Evolutionary conservation across 495 filamentous ascomycete species (phyloP).

Genomic region (Aspergillus kassunensis): DNA sequence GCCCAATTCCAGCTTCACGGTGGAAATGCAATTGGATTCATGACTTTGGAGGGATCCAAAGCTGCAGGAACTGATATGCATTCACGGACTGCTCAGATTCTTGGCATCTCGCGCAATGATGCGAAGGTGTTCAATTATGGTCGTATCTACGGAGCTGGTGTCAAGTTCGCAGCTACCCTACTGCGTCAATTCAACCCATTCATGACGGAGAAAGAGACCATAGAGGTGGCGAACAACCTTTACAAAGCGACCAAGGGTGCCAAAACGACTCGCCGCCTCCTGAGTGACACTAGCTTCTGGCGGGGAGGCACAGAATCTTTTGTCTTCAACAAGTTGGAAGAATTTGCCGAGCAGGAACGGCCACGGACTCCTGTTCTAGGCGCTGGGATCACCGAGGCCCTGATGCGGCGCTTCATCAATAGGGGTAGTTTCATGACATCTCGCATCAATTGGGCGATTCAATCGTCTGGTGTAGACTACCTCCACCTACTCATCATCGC

Average conservation of each 20-base stretch:
- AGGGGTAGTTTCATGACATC: slow-evolving; percentile 92
- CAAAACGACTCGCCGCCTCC: slow-evolving; percentile 63
- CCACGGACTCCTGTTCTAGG: slow-evolving; percentile 92
- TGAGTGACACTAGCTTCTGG: slow-evolving; percentile 82
- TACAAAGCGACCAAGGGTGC: slow-evolving; percentile 88
- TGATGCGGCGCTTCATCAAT: slow-evolving; percentile 81
- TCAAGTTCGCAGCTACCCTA: slow-evolving; percentile 87
- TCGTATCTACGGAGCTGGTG: slow-evolving; percentile 92
- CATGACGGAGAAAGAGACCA: slow-evolving; percentile 71
- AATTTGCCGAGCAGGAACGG: slow-evolving; percentile 90
- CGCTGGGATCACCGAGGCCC: slow-evolving; percentile 92
- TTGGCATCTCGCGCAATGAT: slow-evolving; percentile 90
- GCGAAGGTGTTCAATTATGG: slow-evolving; percentile 99
- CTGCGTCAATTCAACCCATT: slow-evolving; percentile 88
- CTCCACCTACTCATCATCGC: slow-evolving; percentile 87
- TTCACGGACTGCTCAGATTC: slow-evolving; percentile 84
- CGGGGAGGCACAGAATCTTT: slow-evolving; percentile 93
- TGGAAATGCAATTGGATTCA: slow-evolving; percentile 96
- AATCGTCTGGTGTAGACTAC: slow-evolving; percentile 96
- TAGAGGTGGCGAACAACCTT: slow-evolving; percentile 69
- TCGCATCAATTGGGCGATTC: slow-evolving; percentile 98
- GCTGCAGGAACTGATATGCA: slow-evolving; percentile 91
- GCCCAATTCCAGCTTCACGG: slow-evolving; percentile 91
- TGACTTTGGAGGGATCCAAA: slow-evolving; percentile 97
- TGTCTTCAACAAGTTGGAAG: slow-evolving; percentile 96